Base-by-base conservation (phyloP, 1,139 yeast species). In the Pichia sp. region DNA sequence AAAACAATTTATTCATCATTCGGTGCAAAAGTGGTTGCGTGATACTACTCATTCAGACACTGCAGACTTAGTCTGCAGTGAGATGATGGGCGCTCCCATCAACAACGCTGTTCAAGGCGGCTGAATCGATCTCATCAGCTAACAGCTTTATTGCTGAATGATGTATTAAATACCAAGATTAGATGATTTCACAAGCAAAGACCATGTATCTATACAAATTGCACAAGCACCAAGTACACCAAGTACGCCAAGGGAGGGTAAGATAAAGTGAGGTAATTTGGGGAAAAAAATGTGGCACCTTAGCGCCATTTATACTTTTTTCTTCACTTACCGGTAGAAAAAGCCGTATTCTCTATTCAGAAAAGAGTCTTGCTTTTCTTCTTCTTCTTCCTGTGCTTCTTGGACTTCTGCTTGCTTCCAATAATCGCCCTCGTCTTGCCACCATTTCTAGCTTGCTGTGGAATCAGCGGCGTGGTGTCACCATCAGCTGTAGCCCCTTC, bases 301-400 rank as follows among this genome's bases (percentile, higher is more conserved):
- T 4, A 15, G 40, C 15, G 40, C 40, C 8, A 11, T 7, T 36
- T 36, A 36, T 36, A 36, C 7, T 36, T 36, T 36, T 36, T 11
- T 36, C 15, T 5, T 6, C 13, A 13, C n/a, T 36, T 4, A 13
- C 40, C 6, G 15, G 40, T 15, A 11, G 8, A 8, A 8, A 31
- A 31, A 11, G 4, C 2, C 11, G 8, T 8, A 2, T 40, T n/a
- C 2, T 10, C n/a, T 40, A 15, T 8, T 50, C 31, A 46, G 23
- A 54, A 54, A 38, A 50, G 40, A 49, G 56, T 54, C 42, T 54
- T 54, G 36, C 29, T 51, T 29, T 51, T 47, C 43, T 44, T 50
- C 16, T 34, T 45, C 19, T 45, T 51, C 30, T 45, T 51, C 32
- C 51, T 51, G 11, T 13, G 16, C 29, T 42, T 48, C 13, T 49